Evolutionary conservation across 1,284 basidiomycete species (phyloP), one percentile per base, ranked within the genome.

Genomic region (Ceratobasidium sp.): DNA sequence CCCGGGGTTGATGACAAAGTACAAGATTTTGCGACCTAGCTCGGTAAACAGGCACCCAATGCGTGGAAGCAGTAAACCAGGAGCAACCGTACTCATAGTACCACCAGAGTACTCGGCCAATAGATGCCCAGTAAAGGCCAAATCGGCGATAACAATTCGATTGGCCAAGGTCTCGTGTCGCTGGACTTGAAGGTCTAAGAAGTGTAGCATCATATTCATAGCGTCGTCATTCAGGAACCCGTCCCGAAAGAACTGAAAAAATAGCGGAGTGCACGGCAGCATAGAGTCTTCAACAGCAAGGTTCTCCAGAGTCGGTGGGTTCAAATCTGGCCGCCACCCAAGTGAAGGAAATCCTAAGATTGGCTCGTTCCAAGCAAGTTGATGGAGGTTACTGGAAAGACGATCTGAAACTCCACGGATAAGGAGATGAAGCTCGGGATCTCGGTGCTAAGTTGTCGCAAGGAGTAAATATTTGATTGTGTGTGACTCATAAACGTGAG

Each of bases 191-290:
- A 46, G n/a, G 14, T 41, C 33, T 2, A 33, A 3, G 20, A n/a
- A 65, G 38, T 65, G 64, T n/a, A 65, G 64, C 64, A 65, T 65
- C 64, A 65, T 65, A n/a, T 65, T 65, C 5, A 65, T 65, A 46
- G 38, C 64, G n/a, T 65, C 64, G 64, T 46, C 64, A 35, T 65
- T 65, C 7, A 65, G 23, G 27, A 65, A 65, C 30, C 44, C 12
- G n/a, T 46, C 23, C 6, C 23, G 7, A 65, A 65, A 65, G 38
- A 65, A 65, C 23, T 65, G 64, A 12, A 65, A 1, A 41, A 65
- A 65, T n/a, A 27, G 23, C 7, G 7, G 4, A 44, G 64, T 65
- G 38, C 30, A 60, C 18, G 14, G 4, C 16, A 35, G 16, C 14
- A 4, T 30, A 12, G 59, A 60, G 30, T 30, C 59, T 30, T 60